Percentiles rank a stretch among this genome's conserved stretches.
Evolutionary conservation across 805 yeast species (phyloP).

Genomic region (Tetrapisispora iriomotensis): DNA sequence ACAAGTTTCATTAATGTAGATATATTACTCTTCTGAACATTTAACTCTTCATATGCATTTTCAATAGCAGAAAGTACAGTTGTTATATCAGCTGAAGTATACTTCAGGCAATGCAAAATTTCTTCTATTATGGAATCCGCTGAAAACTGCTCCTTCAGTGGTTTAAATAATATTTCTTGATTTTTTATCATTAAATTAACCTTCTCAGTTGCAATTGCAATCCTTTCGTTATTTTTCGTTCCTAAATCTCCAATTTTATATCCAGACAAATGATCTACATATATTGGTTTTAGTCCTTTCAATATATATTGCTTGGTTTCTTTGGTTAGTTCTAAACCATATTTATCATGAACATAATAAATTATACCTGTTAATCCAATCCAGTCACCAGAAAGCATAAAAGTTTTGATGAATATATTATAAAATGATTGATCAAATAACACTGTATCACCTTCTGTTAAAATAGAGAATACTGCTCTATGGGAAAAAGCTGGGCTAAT

Average conservation of each 20-base stretch:
- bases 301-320: slow-evolving; percentile 10
- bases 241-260: not conserved
- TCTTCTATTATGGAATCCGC: not conserved
- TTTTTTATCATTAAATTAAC: not conserved
- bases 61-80: slow-evolving; percentile 4
- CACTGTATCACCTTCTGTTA: slow-evolving; percentile 14
- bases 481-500: not conserved
- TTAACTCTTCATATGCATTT: slow-evolving; percentile 8
- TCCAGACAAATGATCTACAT: slow-evolving; percentile 3
- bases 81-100: not conserved
- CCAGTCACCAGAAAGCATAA: slow-evolving; percentile 20
- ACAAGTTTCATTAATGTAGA: not conserved
- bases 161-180: slow-evolving; percentile 1
- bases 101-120: not conserved
- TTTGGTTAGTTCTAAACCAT: slow-evolving; percentile 9
- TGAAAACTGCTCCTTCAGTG: not conserved
- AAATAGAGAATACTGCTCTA: slow-evolving; percentile 10
- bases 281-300: slow-evolving; percentile 17
- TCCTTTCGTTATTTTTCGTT: not conserved
- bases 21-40: not conserved
- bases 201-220: not conserved
- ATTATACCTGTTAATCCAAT: slow-evolving; percentile 16
- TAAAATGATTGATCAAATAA: slow-evolving; percentile 12
- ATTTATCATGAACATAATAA: slow-evolving; percentile 9
- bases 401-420: slow-evolving; percentile 11